Evolutionary conservation across 2,329 filamentous ascomycete species (phyloP).

Genomic region (Fusarium newnesense): DNA sequence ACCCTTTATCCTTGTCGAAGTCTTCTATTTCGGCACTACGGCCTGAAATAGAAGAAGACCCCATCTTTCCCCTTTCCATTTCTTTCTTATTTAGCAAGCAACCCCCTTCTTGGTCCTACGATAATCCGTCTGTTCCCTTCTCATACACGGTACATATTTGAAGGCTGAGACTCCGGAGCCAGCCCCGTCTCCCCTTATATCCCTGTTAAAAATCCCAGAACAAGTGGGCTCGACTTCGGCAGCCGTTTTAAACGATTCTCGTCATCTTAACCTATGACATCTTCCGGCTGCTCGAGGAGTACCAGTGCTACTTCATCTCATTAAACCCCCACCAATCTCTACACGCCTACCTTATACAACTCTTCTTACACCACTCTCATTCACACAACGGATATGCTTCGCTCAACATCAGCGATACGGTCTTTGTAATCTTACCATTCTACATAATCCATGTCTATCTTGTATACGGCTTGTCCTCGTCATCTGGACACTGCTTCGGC

Average conservation of each 20-base stretch:
- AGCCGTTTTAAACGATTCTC: constrained; percentile 22
- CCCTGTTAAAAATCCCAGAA: constrained; percentile 15
- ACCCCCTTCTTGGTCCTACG: constrained; percentile 2
- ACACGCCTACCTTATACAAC: not conserved
- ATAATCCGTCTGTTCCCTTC: not conserved
- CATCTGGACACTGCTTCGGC: constrained; percentile 23
- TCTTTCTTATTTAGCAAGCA: constrained; percentile 7
- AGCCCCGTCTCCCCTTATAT: constrained; percentile 19
- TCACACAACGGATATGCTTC: constrained; percentile 23
- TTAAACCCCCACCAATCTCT: constrained; percentile 11
- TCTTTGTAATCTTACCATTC: constrained; percentile 23
- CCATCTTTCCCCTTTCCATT: constrained; percentile 7
- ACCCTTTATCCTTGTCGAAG: not conserved
- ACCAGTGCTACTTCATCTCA: constrained; percentile 21
- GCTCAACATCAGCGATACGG: not conserved
- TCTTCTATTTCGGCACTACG: not conserved
- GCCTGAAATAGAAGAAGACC: constrained; percentile 10
- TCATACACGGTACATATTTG: not conserved
- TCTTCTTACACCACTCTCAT: not conserved
- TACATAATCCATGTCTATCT: constrained; percentile 38
- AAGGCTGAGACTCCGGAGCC: not conserved
- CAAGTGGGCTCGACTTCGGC: constrained; percentile 29
- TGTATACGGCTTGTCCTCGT: constrained; percentile 25
- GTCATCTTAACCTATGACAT: constrained; percentile 29
- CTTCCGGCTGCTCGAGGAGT: constrained; percentile 4